A percentile compares a stretch with the other conserved stretches of the same genome.
Evolutionary conservation across 1,139 yeast genomes (phyloP).

Genomic region (Taphrina sp.): DNA sequence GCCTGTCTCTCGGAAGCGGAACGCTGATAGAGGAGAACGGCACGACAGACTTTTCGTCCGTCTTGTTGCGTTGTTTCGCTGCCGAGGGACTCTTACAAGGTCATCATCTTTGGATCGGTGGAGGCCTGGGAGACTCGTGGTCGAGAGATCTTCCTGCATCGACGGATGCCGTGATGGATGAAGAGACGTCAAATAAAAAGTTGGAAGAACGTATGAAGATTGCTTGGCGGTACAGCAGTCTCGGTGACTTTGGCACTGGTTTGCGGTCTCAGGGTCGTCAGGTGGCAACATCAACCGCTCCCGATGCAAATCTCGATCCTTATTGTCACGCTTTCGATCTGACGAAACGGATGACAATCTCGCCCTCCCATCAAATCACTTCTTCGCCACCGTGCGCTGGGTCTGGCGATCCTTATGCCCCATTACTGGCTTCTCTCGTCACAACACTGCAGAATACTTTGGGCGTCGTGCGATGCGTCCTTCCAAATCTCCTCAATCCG

Average conservation of each 20-base stretch:
- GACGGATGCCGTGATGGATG: constrained; percentile 45
- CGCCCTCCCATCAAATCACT: neutral
- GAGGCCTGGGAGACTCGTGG: constrained; percentile 65
- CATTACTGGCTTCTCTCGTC: constrained; percentile 30
- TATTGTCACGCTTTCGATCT: constrained; percentile 37
- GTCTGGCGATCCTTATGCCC: constrained; percentile 32
- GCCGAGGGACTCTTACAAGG: constrained; percentile 74
- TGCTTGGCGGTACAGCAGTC: constrained; percentile 78
- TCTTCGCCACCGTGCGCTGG: constrained; percentile 20
- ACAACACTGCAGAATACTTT: constrained; percentile 34
- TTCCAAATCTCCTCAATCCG: constrained; percentile 81
- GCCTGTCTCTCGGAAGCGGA: constrained; percentile 75
- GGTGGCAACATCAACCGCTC: constrained; percentile 1
- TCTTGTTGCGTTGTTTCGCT: constrained; percentile 66
- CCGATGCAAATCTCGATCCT: constrained; percentile 22
- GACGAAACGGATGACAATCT: constrained; percentile 34
- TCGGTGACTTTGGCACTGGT: constrained; percentile 46
- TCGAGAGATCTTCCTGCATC: constrained; percentile 66
- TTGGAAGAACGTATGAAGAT: constrained; percentile 58
- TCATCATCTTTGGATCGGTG: constrained; percentile 52
- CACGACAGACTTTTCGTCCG: constrained; percentile 83
- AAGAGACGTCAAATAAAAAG: constrained; percentile 50
- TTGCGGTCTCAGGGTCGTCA: constrained; percentile 1
- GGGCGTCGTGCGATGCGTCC: constrained; percentile 58
- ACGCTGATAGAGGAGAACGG: constrained; percentile 78